phyloP scores from a whole-genome alignment of 768 basidiomycete genomes.

The Russula foetens region DNA sequence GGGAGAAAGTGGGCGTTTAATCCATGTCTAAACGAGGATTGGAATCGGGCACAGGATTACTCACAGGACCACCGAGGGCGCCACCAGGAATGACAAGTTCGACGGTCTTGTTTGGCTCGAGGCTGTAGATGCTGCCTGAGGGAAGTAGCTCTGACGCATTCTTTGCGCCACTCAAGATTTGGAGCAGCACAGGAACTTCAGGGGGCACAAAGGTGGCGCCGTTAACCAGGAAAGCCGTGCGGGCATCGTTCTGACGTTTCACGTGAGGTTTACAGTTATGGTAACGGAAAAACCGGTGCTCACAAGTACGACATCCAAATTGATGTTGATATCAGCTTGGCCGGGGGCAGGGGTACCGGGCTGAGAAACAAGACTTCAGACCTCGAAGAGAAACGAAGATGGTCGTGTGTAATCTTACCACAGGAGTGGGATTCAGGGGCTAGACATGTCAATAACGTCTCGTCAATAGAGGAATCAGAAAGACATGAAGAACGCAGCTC shows the following conservation, averaged over 20 bases:
- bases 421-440: slow-evolving; percentile 15
- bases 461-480: neutral
- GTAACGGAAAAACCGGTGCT: neutral
- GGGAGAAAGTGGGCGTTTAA: neutral
- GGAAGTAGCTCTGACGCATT: slow-evolving; percentile 43
- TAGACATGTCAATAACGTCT: neutral
- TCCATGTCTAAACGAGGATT: no score
- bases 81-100: slow-evolving; percentile 42
- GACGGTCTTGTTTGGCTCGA: slow-evolving; percentile 40
- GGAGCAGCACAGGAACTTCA: slow-evolving; percentile 44
- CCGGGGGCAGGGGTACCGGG: slow-evolving; percentile 21
- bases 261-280: neutral
- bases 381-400: neutral
- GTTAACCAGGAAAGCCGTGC: slow-evolving; percentile 29
- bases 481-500: neutral
- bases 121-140: slow-evolving; percentile 35
- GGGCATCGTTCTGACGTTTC: neutral
- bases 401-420: slow-evolving; percentile 1
- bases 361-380: slow-evolving; percentile 1
- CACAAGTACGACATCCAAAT: slow-evolving; percentile 17
- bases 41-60: neutral
- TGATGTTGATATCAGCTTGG: slow-evolving; percentile 21
- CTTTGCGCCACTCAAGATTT: slow-evolving; percentile 47
- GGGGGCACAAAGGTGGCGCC: slow-evolving; percentile 32
- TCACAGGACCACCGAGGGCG: slow-evolving; percentile 27